Base-by-base conservation (phyloP, 345 rosid species). In the Nephelium lappaceum region DNA sequence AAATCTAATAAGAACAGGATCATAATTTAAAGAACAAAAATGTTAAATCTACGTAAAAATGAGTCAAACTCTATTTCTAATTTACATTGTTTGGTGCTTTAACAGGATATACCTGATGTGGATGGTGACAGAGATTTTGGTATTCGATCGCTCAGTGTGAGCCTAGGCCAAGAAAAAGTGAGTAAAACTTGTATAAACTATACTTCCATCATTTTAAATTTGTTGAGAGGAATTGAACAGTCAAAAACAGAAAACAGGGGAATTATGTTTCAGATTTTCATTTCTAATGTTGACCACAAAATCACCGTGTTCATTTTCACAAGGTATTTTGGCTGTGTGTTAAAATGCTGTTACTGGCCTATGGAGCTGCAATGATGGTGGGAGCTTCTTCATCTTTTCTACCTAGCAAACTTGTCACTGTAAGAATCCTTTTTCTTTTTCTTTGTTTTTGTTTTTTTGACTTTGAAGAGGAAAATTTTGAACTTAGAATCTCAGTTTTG, bases 71-170 rank as follows among this genome's bases (percentile, higher is more conserved):
- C 31, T 27, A 27, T 27, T 31, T 6, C 19, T 47, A 27, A 38
- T 60, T 62, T 16, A 2, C 19, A 2, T 5, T 36, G 14, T 67
- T 42, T 67, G 18, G 45, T 2, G 12, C 5, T 36, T 42, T 38
- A 41, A 67, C 69, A 86, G 87, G 89, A 86, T 67, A 82, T 84
- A 27, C 87, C 87, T 43, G 89, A 86, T 61, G 81, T 82, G 18
- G 81, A 84, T 5, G 86, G 89, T 3, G 85, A 86, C 62, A 74
- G 60, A 57, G 45, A 77, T n/a, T 81, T 74, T 19, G 85, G 89
- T 3, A 82, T 86, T 49, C 82, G 64, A 6, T 74, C 88, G 1
- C 57, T 82, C 51, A 78, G 78, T 21, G 75, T 80, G 36, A 75
- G 67, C 21, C 58, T 82, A 23, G 85, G 88, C 16, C 78, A 66